These are phyloP conservation scores for Suhomyces kunorum DNA, from an alignment of 1,139 yeast genomes.

Conservation along the genomic window DNA sequence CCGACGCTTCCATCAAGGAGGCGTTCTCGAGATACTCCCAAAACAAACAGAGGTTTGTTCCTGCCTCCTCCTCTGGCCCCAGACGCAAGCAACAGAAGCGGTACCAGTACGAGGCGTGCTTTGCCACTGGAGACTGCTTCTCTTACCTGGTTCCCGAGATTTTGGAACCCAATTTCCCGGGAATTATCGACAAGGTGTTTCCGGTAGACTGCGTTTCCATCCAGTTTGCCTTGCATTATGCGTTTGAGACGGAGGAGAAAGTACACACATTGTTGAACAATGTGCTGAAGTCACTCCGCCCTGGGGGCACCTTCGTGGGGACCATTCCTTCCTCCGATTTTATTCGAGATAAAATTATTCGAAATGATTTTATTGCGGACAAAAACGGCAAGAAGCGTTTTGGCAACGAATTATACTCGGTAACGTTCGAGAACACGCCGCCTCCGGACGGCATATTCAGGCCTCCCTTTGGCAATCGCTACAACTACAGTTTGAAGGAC, in stretches of 20 bases:
- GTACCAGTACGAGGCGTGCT: constrained; percentile 68
- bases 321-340: constrained; percentile 93
- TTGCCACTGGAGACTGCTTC: constrained; percentile 92
- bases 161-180: constrained; percentile 60
- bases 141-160: constrained; percentile 66
- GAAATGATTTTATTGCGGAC: constrained; percentile 34
- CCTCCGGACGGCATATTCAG: constrained; percentile 72
- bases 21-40: constrained; percentile 72
- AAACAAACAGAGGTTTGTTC: constrained; percentile 44
- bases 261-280: constrained; percentile 73
- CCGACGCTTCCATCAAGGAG: constrained; percentile 83
- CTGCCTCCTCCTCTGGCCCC: constrained; percentile 19
- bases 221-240: constrained; percentile 93
- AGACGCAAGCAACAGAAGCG: constrained; percentile 44
- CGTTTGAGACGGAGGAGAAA: constrained; percentile 82
- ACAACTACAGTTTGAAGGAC: constrained; percentile 79
- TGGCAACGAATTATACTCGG: constrained; percentile 84
- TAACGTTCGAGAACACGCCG: constrained; percentile 73
- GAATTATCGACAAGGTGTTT: constrained; percentile 59
- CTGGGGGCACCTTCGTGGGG: constrained; percentile 88
- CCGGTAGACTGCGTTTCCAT: constrained; percentile 88
- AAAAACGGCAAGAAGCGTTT: constrained; percentile 61
- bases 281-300: constrained; percentile 69
- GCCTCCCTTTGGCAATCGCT: constrained; percentile 81
- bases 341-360: constrained; percentile 63